Evolutionary conservation across 306 rosid species (phyloP).

Genomic region (Prunus mira): DNA sequence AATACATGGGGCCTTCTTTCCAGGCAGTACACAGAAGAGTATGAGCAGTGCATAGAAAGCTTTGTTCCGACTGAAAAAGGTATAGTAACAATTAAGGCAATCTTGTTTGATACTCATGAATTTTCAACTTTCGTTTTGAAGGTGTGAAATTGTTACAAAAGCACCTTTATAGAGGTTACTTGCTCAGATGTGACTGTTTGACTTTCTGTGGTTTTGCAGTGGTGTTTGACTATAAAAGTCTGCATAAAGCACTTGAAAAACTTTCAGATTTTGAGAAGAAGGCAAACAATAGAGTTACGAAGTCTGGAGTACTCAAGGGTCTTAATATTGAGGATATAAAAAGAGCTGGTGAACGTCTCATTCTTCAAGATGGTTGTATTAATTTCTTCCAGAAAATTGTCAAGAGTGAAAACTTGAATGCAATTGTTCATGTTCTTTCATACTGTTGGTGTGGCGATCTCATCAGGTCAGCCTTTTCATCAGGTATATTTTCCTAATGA

Average conservation of each 20-base stretch:
- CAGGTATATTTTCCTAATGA: conserved; percentile 55
- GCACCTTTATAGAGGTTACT: background rate
- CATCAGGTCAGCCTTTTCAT: conserved; percentile 77
- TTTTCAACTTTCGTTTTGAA: background rate
- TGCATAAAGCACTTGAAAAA: conserved; percentile 68
- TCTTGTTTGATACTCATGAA: background rate
- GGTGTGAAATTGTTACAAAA: background rate
- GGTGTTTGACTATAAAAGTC: conserved; percentile 50
- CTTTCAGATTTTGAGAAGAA: conserved; percentile 79
- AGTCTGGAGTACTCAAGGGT: conserved; percentile 92
- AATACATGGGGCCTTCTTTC: conserved; percentile 79
- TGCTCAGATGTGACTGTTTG: background rate
- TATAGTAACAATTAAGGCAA: conserved; percentile 29
- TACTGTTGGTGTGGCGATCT: conserved; percentile 99
- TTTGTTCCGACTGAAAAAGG: conserved; percentile 61
- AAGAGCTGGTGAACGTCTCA: conserved; percentile 91
- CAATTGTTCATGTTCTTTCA: conserved; percentile 80
- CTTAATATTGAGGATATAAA: conserved; percentile 78
- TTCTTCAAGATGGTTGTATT: conserved; percentile 85
- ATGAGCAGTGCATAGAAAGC: conserved; percentile 83
- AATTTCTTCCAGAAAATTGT: conserved; percentile 61
- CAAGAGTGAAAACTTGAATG: conserved; percentile 62
- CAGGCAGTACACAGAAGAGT: conserved; percentile 84
- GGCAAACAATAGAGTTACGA: conserved; percentile 81
- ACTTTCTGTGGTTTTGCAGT: conserved; percentile 46